Conservation (phyloP, 768 basidiomycete genomes). For the Trametes punicea region DNA sequence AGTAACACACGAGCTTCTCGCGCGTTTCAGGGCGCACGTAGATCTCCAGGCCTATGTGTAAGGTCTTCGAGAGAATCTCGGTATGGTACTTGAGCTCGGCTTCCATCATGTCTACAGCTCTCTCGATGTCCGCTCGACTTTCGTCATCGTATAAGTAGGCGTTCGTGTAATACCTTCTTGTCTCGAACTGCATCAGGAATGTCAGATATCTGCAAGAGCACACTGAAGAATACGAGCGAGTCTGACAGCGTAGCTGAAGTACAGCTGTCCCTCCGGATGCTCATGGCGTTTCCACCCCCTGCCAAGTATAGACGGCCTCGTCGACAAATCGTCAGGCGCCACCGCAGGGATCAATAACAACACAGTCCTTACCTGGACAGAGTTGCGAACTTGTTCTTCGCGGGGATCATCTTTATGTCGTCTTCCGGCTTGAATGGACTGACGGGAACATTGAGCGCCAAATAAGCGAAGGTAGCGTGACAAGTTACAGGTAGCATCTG, state of each 20-base stretch:
- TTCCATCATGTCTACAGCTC: not conserved
- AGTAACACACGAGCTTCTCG: conserved; percentile 1
- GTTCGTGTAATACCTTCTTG: conserved; percentile 4
- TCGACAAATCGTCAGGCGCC: not conserved
- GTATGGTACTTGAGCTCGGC: not conserved
- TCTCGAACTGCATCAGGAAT: not conserved
- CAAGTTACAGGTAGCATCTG: not conserved
- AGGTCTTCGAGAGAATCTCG: not conserved
- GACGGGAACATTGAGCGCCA: not conserved
- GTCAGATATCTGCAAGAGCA: not conserved
- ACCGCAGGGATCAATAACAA: not conserved
- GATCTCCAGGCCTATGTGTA: not conserved
- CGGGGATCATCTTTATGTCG: not conserved
- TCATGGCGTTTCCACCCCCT: not conserved
- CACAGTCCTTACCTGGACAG: no score
- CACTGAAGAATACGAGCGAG: not conserved
- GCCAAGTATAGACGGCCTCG: not conserved
- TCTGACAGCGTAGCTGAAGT: conserved; percentile 3
- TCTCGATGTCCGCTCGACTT: not conserved
- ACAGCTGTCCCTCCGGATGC: conserved; percentile 16
- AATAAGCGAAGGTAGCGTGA: not conserved
- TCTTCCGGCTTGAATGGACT: not conserved
- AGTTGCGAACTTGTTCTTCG: not conserved
- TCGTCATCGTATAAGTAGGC: not conserved
- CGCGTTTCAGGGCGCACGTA: not conserved